phyloP scores from a whole-genome alignment of 2,329 filamentous ascomycete species.

The Mollisia scopiformis region DNA sequence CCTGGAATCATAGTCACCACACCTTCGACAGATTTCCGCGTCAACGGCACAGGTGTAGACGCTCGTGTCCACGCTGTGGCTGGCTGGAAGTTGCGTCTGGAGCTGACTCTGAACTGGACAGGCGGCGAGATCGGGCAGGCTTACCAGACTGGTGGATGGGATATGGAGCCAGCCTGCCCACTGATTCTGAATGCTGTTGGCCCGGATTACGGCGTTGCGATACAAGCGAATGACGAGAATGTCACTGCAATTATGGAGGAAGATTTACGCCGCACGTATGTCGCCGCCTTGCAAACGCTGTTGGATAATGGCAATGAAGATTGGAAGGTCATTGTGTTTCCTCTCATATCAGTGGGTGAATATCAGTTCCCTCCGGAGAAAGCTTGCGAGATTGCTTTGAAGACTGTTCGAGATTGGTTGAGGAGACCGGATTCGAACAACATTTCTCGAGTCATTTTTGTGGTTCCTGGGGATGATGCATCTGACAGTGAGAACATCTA shows the following conservation, averaged over 20 bases:
- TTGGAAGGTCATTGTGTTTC: background rate
- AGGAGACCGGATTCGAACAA: too few relatives aligned
- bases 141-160: background rate
- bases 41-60: background rate
- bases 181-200: background rate
- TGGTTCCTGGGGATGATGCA: too few relatives aligned
- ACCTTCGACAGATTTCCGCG: background rate
- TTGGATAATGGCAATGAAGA: background rate
- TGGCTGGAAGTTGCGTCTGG: background rate
- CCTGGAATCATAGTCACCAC: background rate
- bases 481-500: too few relatives aligned
- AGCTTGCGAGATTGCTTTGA: background rate
- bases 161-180: background rate
- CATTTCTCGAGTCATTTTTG: too few relatives aligned
- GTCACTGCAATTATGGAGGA: background rate
- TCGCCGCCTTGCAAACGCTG: background rate
- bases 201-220: background rate
- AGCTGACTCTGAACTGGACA: background rate
- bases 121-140: background rate
- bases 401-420: background rate
- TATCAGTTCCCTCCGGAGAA: background rate
- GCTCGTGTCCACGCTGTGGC: background rate
- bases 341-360: background rate
- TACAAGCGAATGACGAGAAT: background rate
- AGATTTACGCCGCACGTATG: background rate